Conservation (phyloP, 1,284 basidiomycete genomes). For the Malassezia pachydermatis region DNA sequence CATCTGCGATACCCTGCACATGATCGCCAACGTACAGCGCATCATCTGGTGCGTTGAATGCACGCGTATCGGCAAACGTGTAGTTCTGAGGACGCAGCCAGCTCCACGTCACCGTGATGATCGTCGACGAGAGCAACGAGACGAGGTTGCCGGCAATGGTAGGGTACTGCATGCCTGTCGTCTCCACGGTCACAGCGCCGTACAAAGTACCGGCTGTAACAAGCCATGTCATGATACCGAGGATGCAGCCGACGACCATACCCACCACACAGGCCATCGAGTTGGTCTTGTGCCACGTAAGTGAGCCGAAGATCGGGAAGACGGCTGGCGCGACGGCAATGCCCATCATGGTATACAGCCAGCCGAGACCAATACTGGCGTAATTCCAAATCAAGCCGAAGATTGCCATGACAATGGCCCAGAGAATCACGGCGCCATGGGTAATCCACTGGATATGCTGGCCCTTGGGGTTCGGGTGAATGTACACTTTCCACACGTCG, state of each 20-base stretch:
- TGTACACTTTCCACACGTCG: constrained; percentile 60
- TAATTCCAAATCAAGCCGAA: constrained; percentile 77
- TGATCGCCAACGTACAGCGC: constrained; percentile 15
- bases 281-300: constrained; percentile 38
- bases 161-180: constrained; percentile 58
- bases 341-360: constrained; percentile 56
- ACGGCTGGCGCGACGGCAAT: constrained; percentile 74
- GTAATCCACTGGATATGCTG: constrained; percentile 57
- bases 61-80: constrained; percentile 35
- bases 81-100: constrained; percentile 35
- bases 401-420: constrained; percentile 67
- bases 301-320: constrained; percentile 70
- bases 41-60: constrained; percentile 37
- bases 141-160: constrained; percentile 70
- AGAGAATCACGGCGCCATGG: constrained; percentile 57
- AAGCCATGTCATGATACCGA: constrained; percentile 69
- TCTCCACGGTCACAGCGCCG: constrained; percentile 61
- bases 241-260: constrained; percentile 60
- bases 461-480: constrained; percentile 57
- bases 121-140: constrained; percentile 68
- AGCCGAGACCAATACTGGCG: constrained; percentile 66
- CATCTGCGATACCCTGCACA: background rate
- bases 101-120: constrained; percentile 57
- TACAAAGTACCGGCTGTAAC: constrained; percentile 67
- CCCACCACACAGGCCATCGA: constrained; percentile 54